Evolutionary conservation across 1,284 basidiomycete species (phyloP).

Genomic region (Ceratobasidium theobromae): DNA sequence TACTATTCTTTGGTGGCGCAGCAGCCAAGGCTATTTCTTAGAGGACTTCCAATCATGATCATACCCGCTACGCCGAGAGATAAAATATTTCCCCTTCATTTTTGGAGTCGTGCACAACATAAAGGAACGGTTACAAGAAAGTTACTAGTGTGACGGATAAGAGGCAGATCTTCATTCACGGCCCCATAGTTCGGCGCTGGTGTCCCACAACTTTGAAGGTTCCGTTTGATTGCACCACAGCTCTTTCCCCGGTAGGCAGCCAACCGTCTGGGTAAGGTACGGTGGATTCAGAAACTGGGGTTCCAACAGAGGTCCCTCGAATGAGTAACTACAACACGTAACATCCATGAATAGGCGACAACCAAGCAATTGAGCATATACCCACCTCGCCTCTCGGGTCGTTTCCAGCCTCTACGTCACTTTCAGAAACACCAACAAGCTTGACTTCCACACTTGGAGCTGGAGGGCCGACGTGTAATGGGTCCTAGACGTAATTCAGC

Average conservation of each 20-base stretch:
- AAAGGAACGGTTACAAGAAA: neutral
- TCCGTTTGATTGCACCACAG: conserved; percentile 61
- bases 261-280: conserved; percentile 48
- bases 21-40: neutral
- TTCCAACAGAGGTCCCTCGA: conserved; percentile 57
- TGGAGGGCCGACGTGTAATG: conserved; percentile 64
- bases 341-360: neutral
- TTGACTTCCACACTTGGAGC: conserved; percentile 73
- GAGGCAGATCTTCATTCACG: neutral
- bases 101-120: neutral
- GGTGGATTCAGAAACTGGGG: conserved; percentile 41
- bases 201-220: conserved; percentile 51
- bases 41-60: no score
- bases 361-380: conserved; percentile 43
- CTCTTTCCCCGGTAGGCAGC: conserved; percentile 52
- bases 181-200: conserved; percentile 25
- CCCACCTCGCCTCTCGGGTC: conserved; percentile 54
- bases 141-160: neutral
- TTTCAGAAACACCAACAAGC: conserved; percentile 58
- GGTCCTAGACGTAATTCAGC: conserved; percentile 9
- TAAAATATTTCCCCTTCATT: neutral
- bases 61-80: no score
- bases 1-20: neutral
- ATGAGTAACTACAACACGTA: conserved; percentile 41
- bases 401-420: conserved; percentile 56